These are phyloP conservation scores for Trichoderma sp. DNA, from an alignment of 2,329 filamentous ascomycete genomes.

Conservation along the genomic window DNA sequence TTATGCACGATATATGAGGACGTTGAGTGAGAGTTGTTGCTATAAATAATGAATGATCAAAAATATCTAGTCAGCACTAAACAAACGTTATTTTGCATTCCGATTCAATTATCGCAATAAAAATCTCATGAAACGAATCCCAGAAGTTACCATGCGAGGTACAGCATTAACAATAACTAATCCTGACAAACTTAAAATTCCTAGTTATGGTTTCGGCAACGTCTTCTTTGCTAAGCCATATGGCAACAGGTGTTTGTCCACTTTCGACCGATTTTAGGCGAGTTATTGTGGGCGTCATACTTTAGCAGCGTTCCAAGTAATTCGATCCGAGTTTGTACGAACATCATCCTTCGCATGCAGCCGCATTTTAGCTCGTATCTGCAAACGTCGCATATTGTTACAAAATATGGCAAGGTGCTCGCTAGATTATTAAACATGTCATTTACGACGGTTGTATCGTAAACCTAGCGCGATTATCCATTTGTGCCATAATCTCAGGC, in stretches of 20 bases:
- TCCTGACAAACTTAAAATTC: not conserved
- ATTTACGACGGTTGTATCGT: too few species aligned
- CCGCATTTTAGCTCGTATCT: not conserved
- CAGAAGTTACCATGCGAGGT: not conserved
- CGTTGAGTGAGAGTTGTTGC: too few species aligned
- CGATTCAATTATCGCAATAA: not conserved
- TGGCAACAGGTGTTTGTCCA: not conserved
- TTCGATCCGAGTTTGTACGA: not conserved
- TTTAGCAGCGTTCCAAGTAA: not conserved
- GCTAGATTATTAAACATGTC: not conserved
- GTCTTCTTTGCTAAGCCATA: not conserved
- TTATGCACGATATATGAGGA: not conserved
- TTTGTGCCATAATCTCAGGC: not conserved
- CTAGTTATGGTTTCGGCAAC: not conserved
- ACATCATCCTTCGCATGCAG: not conserved
- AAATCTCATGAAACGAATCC: not conserved
- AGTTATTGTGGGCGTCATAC: not conserved
- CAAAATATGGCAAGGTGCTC: not conserved
- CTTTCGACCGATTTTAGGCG: slow-evolving; percentile 11
- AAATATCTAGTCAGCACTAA: not conserved
- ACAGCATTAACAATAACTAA: not conserved
- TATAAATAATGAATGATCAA: not conserved
- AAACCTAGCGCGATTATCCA: not conserved
- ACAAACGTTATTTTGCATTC: not conserved
- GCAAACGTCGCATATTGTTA: not conserved